Evolutionary conservation across 2,329 filamentous ascomycete genomes (phyloP), one percentile per base, ranked within the genome.

Genomic region (Paecilomyces sp.): DNA sequence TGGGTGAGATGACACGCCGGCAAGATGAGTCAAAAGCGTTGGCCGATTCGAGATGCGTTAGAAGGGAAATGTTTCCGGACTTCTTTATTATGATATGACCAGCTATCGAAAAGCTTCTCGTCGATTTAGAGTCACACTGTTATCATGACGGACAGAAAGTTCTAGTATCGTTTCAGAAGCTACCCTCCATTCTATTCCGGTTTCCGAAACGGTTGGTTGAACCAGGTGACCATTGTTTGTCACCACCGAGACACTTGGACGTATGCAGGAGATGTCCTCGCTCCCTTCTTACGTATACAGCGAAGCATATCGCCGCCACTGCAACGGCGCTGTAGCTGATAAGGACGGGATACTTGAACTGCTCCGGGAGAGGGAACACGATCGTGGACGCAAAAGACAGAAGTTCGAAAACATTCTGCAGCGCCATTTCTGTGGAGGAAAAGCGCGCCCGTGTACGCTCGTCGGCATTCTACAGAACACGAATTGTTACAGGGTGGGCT

Each of bases 381-480:
- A 90, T 85, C 0, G 89, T 92, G 0, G 81, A 80, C 0, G 79
- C 79, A 67, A 85, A 91, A 0, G 88, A 86, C 1, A 86, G 71
- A 55, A 91, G 79, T 70, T 92, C 88, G 62, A 90, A 91, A 0
- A 83, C 64, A 62, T 86, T 91, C 69, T 92, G 89, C 47, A 86
- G 79, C 0, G 85, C 81, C 8, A 85, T 82, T 70, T 92, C 89
- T 7, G 85, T 81, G 0, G 87, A 78, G 0, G 88, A 91, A 65
- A 92, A 92, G 0, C 80, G 75, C 0, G 87, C 89, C n/a, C 89
- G 83, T 47, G 78, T 70, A n/a, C 78, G 72, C 15, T 77, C 74
- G 50, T 82, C 77, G 22, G 87, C 80, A 58, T 82, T 80, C 83
- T 86, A 58, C 0, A 47, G 18, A 18, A 52, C 2, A 9, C 24